Conservation (phyloP, 768 basidiomycete species). For the Candolleomyces aberdarensis region DNA sequence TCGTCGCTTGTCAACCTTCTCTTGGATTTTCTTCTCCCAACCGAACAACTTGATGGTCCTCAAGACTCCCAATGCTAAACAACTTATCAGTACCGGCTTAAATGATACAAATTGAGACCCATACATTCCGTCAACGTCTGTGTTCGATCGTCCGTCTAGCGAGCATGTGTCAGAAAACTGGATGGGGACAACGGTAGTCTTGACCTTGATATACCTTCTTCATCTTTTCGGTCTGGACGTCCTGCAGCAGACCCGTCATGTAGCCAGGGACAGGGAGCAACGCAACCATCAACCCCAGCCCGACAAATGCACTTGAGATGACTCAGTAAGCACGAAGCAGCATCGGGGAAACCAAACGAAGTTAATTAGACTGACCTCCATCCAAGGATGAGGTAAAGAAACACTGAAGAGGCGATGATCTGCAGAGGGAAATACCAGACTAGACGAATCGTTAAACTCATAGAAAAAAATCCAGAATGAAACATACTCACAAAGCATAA, state of each 20-base stretch:
- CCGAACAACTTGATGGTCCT: slow-evolving; percentile 76
- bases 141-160: slow-evolving; percentile 51
- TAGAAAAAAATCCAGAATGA: not conserved
- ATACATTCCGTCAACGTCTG: slow-evolving; percentile 60
- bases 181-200: slow-evolving; percentile 43
- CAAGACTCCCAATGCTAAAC: slow-evolving; percentile 50
- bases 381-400: slow-evolving; percentile 44
- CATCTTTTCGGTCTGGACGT: slow-evolving; percentile 52
- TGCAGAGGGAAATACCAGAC: slow-evolving; percentile 42
- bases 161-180: slow-evolving; percentile 32
- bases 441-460: not conserved
- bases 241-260: slow-evolving; percentile 37
- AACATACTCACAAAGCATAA: slow-evolving; percentile 7
- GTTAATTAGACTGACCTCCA: slow-evolving; percentile 32
- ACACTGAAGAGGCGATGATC: slow-evolving; percentile 36
- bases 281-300: slow-evolving; percentile 3
- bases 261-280: slow-evolving; percentile 22
- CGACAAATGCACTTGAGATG: slow-evolving; percentile 1
- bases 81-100: not conserved
- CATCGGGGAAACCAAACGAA: not conserved
- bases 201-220: slow-evolving; percentile 53
- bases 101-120: slow-evolving; percentile 3
- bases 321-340: not conserved
- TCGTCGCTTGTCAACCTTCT: slow-evolving; percentile 52
- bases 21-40: slow-evolving; percentile 58